Base-by-base conservation (phyloP, 768 basidiomycete genomes). In the Naganishia onofrii region DNA sequence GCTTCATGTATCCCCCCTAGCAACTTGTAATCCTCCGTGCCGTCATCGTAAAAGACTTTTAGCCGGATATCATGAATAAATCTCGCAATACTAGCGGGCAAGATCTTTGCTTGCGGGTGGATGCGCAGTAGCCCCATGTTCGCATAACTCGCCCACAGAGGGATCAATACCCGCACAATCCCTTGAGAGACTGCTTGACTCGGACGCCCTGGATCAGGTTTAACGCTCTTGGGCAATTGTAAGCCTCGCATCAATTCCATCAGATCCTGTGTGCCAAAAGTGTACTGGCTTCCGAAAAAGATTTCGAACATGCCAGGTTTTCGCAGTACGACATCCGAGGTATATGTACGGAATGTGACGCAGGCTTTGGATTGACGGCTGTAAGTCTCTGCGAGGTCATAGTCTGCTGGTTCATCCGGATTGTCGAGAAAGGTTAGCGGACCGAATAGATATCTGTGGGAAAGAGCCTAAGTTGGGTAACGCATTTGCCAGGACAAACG, bases 281-380 rank as follows among this genome's bases (percentile, higher is more conserved):
- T n/a, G n/a, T 51, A 51, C 48, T 51, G 48, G 6, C n/a, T 51
- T 23, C 48, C 48, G n/a, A 51, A 51, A 26, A 51, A 51, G 48
- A 51, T 51, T 12, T 51, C 48, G 48, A 51, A 51, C n/a, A 23
- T 23, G 48, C 48, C 48, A 4, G 48, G 48, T 21, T 51, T n/a
- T 23, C 23, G 19, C 7, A 51, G n/a, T 6, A n/a, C 12, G 4
- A 23, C 23, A 26, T 51, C 48, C 6, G 19, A 21, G 23, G 48
- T 51, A 12, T 51, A 23, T 3, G 48, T 51, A n/a, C 23, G 48
- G 48, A 51, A 51, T 1, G 48, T 51, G 15, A 26, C 23, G 48
- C 48, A 51, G 21, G 48, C 48, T 51, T 51, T 51, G 6, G 48
- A 51, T 26, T 51, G 48, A 51, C 48, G 48, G 48, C 48, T 51